phyloP scores from a whole-genome alignment of 805 yeast species.

The Komagataella populi region DNA sequence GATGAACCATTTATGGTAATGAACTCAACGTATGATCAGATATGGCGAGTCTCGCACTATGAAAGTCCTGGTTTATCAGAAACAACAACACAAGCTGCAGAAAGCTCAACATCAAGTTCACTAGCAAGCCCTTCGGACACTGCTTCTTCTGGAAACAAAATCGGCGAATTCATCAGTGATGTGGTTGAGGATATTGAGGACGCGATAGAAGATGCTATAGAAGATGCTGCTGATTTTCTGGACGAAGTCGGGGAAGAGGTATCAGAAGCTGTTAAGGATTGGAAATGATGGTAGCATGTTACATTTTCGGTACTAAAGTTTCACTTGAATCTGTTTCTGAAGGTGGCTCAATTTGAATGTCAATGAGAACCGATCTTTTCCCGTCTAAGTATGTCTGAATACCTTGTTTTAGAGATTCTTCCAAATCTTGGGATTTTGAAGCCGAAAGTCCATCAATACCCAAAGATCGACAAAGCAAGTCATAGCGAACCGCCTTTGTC shows the following conservation, averaged over 20 bases:
- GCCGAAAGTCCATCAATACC: constrained; percentile 44
- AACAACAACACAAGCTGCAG: background rate
- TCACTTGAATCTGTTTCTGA: background rate
- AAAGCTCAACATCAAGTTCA: background rate
- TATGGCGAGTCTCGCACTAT: constrained; percentile 13
- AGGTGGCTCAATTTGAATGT: background rate
- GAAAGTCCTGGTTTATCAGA: background rate
- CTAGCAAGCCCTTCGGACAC: background rate
- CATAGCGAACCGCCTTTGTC: constrained; percentile 43
- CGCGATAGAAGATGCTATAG: constrained; percentile 8
- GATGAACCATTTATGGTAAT: constrained; percentile 27
- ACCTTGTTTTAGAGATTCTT: constrained; percentile 15
- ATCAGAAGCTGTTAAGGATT: background rate
- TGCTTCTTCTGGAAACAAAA: background rate
- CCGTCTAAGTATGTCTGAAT: constrained; percentile 19
- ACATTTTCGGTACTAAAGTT: background rate
- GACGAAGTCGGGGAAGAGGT: background rate
- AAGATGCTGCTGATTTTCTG: constrained; percentile 1
- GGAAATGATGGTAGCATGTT: constrained; percentile 1
- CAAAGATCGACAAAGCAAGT: constrained; percentile 35
- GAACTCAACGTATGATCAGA: constrained; percentile 37
- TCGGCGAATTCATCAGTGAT: constrained; percentile 8
- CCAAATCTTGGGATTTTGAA: constrained; percentile 24
- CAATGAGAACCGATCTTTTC: constrained; percentile 30
- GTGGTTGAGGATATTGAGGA: constrained; percentile 9